These are phyloP conservation scores for Lecanicillium sp. DNA, from an alignment of 2,329 filamentous ascomycete genomes.

Conservation along the genomic window DNA sequence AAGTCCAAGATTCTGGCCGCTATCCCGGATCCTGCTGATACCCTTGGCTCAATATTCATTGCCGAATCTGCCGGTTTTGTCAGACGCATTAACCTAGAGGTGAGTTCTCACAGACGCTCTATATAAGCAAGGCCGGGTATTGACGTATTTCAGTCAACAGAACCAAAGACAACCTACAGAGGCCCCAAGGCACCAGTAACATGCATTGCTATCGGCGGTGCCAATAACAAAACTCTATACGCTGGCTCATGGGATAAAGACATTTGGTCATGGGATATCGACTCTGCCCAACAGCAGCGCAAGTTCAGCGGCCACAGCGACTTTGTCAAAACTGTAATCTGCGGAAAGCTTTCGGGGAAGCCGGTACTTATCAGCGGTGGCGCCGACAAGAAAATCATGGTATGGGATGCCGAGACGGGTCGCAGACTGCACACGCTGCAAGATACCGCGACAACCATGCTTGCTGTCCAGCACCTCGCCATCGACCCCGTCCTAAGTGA, in stretches of 20 bases:
- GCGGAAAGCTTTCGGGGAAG: slow-evolving; percentile 52
- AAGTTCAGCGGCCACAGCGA: slow-evolving; percentile 75
- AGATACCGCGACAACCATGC: slow-evolving; percentile 62
- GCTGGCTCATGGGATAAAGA: slow-evolving; percentile 93
- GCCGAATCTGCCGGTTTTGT: slow-evolving; percentile 84
- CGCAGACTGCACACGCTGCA: slow-evolving; percentile 69
- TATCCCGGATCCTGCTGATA: slow-evolving; percentile 57
- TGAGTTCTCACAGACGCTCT: slow-evolving; percentile 32
- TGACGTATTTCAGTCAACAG: slow-evolving; percentile 24
- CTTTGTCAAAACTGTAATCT: slow-evolving; percentile 80
- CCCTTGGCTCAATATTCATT: slow-evolving; percentile 59
- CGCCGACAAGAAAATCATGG: slow-evolving; percentile 71
- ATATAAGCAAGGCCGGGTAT: not conserved
- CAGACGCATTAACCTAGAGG: slow-evolving; percentile 67
- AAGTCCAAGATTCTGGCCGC: slow-evolving; percentile 82
- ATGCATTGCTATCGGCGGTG: slow-evolving; percentile 61
- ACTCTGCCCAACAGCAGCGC: slow-evolving; percentile 46
- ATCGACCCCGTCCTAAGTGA: slow-evolving; percentile 62
- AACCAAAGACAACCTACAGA: slow-evolving; percentile 46
- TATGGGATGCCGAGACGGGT: slow-evolving; percentile 71
- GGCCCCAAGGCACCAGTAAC: slow-evolving; percentile 78
- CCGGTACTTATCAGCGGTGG: slow-evolving; percentile 67
- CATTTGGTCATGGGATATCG: slow-evolving; percentile 76
- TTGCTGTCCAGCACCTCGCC: slow-evolving; percentile 73
- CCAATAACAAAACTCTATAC: slow-evolving; percentile 57